A percentile compares a stretch with the other conserved stretches of the same genome.
phyloP scores from a whole-genome alignment of 1,139 yeast genomes.

The Saccharomyces hybrid region DNA sequence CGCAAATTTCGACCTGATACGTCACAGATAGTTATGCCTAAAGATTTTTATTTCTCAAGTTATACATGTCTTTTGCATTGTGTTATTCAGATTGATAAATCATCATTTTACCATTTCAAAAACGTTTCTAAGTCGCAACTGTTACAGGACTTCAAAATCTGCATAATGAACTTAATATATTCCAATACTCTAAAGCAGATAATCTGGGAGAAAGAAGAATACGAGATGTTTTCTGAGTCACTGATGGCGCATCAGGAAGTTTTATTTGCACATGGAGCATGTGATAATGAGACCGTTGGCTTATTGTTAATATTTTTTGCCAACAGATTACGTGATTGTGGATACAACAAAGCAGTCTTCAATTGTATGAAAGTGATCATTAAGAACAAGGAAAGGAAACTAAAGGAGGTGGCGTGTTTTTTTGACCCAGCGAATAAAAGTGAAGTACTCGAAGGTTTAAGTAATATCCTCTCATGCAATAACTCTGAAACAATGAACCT shows the following conservation, averaged over 20 bases:
- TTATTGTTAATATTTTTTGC: conserved; percentile 27
- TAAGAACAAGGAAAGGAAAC: conserved; percentile 2
- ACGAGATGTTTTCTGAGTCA: conserved; percentile 17
- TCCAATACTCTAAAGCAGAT: conserved; percentile 31
- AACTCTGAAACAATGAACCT: conserved; percentile 5
- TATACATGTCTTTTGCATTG: conserved; percentile 16
- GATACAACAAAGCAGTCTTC: background rate
- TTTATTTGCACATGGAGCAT: conserved; percentile 7
- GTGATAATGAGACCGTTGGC: conserved; percentile 12
- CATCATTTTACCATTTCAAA: conserved; percentile 3
- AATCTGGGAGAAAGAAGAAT: background rate
- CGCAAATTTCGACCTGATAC: conserved; percentile 6
- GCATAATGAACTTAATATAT: conserved; percentile 3
- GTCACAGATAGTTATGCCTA: conserved; percentile 3
- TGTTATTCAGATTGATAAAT: conserved; percentile 21
- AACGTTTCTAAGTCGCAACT: conserved; percentile 3
- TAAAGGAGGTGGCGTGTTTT: conserved; percentile 2
- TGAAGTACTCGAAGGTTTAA: conserved; percentile 20
- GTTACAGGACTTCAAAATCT: conserved; percentile 1
- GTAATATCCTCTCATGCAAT: conserved; percentile 7
- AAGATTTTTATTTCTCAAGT: conserved; percentile 7
- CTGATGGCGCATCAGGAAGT: conserved; percentile 22
- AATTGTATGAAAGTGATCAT: conserved; percentile 7
- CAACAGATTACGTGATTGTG: conserved; percentile 24
- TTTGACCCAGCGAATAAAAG: conserved; percentile 3